Conservation (phyloP, 805 yeast genomes). For the Kluyveromyces siamensis region DNA sequence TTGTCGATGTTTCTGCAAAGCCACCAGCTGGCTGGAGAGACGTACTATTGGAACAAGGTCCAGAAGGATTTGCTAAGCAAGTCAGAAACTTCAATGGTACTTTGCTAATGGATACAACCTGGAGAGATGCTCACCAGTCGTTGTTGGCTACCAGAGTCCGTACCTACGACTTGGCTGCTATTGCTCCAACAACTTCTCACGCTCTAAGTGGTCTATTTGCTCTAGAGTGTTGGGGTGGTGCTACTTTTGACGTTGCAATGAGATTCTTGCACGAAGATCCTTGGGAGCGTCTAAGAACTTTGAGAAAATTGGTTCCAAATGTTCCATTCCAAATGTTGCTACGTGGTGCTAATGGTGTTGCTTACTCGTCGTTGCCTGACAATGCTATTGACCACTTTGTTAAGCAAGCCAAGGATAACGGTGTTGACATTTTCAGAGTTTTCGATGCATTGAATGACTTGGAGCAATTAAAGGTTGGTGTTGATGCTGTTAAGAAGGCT, state of each 20-base stretch:
- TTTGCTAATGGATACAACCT: slow-evolving; percentile 93
- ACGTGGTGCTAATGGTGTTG: slow-evolving; percentile 99
- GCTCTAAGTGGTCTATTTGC: slow-evolving; percentile 89
- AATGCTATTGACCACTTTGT: slow-evolving; percentile 98
- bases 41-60: slow-evolving; percentile 74
- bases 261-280: slow-evolving; percentile 98
- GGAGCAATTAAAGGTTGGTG: slow-evolving; percentile 95
- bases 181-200: slow-evolving; percentile 90
- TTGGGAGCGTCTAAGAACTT: slow-evolving; percentile 87
- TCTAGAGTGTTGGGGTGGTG: slow-evolving; percentile 99
- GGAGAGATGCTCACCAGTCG: slow-evolving; percentile 99
- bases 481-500: slow-evolving; percentile 94
- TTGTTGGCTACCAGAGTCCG: slow-evolving; percentile 94
- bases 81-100: slow-evolving; percentile 82
- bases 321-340: slow-evolving; percentile 98
- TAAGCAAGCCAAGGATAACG: slow-evolving; percentile 85
- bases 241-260: slow-evolving; percentile 98
- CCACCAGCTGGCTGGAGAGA: slow-evolving; percentile 87
- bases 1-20: slow-evolving; percentile 45
- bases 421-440: slow-evolving; percentile 96
- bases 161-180: slow-evolving; percentile 81
- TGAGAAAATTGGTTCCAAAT: slow-evolving; percentile 89
- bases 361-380: slow-evolving; percentile 95
- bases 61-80: slow-evolving; percentile 80
- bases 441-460: slow-evolving; percentile 95